Base-by-base conservation (phyloP, 2,329 filamentous ascomycete genomes). In the Aspergillus awamori region DNA sequence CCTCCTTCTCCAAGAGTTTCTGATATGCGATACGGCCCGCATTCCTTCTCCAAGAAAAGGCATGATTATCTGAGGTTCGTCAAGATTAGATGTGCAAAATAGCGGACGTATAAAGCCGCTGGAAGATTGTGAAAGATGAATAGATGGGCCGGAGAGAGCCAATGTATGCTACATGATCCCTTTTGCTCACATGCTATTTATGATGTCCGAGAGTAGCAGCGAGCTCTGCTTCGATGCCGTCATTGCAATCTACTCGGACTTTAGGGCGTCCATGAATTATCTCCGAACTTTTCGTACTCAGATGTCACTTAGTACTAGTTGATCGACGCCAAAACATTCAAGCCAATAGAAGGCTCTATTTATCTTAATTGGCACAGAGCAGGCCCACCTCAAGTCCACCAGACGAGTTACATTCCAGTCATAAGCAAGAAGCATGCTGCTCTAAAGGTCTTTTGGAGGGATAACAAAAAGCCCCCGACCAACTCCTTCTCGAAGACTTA, bases 401-500 rank as follows among this genome's bases (percentile, higher is more conserved):
- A 69, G 24, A 26, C 56, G 67, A 8, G 17, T 64, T 28, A 72
- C 65, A 28, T 72, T 62, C 71, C 69, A 72, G 20, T 67, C 22
- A 3, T 65, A 48, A 57, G 70, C 62, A 8, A 72, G 64, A 43
- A 69, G 58, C 5, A 73, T 69, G 38, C 73, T 73, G 56, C 74
- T 77, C 56, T 70, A 67, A 4, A 81, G 62, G 63, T 81, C 78
- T 11, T 76, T 53, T 8, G 59, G 30, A 8, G 30, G 26, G 8
- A 53, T n/a, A 26, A 59, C 47, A 59, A 78, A 80, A 0, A 74
- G 74, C 5, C 77, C 76, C n/a, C 69, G 64, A 11, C 68, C 64
- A 17, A 77, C 63, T 75, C 71, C 17, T 33, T 57, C 7, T 45
- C 65, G 49, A 69, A 75, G 73, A 54, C 73, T 45, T 51, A 74